Evolutionary conservation across 2,329 filamentous ascomycete genomes (phyloP).

Genomic region (Cytospora paraplurivora): DNA sequence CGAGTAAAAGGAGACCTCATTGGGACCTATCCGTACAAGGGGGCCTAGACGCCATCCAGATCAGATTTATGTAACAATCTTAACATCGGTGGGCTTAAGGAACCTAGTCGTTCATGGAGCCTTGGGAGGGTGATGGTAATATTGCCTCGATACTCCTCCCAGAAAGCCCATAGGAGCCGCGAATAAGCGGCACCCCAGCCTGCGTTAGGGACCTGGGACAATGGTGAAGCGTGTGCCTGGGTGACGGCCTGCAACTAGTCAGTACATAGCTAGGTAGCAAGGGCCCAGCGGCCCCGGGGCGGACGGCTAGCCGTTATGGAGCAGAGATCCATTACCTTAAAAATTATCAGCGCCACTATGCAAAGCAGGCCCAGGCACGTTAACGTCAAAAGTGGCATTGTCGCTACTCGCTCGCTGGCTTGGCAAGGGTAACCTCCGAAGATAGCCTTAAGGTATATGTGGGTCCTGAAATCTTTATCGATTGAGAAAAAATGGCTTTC

Average conservation of each 20-base stretch:
- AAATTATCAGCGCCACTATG: neutral
- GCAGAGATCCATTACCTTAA: neutral
- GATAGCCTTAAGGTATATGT: too few species aligned
- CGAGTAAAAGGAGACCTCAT: conserved; percentile 35
- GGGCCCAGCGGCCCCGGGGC: too few species aligned
- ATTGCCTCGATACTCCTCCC: conserved; percentile 31
- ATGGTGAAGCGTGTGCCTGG: conserved; percentile 21
- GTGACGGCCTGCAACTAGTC: neutral
- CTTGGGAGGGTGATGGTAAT: conserved; percentile 32
- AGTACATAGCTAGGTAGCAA: neutral
- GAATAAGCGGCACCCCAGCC: conserved; percentile 31
- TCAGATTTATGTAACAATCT: neutral
- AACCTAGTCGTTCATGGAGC: conserved; percentile 33
- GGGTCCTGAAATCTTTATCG: too few species aligned
- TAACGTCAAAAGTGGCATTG: neutral
- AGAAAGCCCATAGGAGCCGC: conserved; percentile 33
- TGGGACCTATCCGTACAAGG: conserved; percentile 32
- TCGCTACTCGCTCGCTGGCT: too few species aligned
- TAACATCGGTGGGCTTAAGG: neutral
- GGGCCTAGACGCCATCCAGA: conserved; percentile 25
- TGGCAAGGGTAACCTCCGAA: too few species aligned
- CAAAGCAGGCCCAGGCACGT: neutral
- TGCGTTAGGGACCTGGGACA: conserved; percentile 32
- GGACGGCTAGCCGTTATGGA: too few species aligned
- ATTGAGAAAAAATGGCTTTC: neutral